Evolutionary conservation across 1,284 basidiomycete species (phyloP), one percentile per base, ranked within the genome.

Genomic region (Pyrrhoderma noxium): DNA sequence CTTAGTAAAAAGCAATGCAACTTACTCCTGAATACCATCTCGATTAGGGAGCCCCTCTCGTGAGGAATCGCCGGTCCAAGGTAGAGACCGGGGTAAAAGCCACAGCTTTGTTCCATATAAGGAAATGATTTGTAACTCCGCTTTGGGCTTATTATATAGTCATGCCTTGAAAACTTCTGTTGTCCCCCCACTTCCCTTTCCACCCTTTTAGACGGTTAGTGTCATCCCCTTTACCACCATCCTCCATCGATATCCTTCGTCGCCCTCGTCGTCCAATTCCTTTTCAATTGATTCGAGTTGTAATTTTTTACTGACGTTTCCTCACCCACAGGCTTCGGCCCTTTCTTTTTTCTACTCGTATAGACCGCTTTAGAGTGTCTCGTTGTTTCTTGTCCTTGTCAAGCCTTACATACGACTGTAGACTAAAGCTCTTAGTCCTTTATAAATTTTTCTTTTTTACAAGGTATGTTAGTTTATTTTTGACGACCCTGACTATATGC

Each of bases 361-460:
- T 55, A 55, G 53, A 55, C 45, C 48, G 45, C 46, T 55, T 51
- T 55, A 55, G 49, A 55, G 49, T 51, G 39, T 52, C 40, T 45
- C 49, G 42, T 55, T 51, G 49, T 48, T 55, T 49, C 45, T 52
- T 55, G 49, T 51, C 35, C 44, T 47, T 49, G 45, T n/a, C 54
- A 56, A 49, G 49, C 49, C 42, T 45, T 53, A 49, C 44, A 49
- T 45, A 55, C 49, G 52, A 54, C 45, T 40, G 35, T 47, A 48
- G 51, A 48, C 54, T 51, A 52, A 48, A 52, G 47, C 49, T 52
- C 53, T 60, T 62, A 62, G 61, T 64, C 62, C 52, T 46, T 59
- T 59, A 7, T 59, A 62, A 49, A 63, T 60, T 62, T 64, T 58
- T 60, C 59, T 80, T 77, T 47, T 47, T 31, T 34, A 45, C 27